Evolutionary conservation across 352 stramenopile genomes (phyloP).

Genomic region (Phytophthora rubi): DNA sequence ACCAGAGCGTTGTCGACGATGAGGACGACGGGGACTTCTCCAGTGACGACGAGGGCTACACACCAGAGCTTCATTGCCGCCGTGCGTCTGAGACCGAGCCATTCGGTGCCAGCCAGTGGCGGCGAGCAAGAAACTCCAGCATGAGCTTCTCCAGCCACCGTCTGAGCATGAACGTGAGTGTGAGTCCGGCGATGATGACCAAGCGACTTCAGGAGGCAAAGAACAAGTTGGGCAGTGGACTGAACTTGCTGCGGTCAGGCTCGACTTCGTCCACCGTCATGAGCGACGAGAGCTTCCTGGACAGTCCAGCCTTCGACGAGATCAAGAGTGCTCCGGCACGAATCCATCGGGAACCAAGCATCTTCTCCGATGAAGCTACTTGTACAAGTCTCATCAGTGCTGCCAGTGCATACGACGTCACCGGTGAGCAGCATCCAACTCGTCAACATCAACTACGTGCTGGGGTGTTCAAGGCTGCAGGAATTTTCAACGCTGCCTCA

Average conservation of each 20-base stretch:
- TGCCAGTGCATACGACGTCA: slow-evolving; percentile 11
- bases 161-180: slow-evolving; percentile 37
- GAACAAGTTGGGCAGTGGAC: slow-evolving; percentile 37
- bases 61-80: slow-evolving; percentile 30
- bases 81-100: slow-evolving; percentile 23
- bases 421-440: slow-evolving; percentile 14
- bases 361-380: slow-evolving; percentile 20
- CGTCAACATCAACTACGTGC: slow-evolving; percentile 48
- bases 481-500: slow-evolving; percentile 55
- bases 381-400: slow-evolving; percentile 21
- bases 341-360: slow-evolving; percentile 30
- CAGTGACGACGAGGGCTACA: slow-evolving; percentile 64
- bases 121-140: slow-evolving; percentile 37
- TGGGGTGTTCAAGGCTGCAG: slow-evolving; percentile 53
- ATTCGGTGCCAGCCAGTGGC: slow-evolving; percentile 28
- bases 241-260: slow-evolving; percentile 54
- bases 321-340: slow-evolving; percentile 29
- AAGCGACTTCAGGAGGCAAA: slow-evolving; percentile 42
- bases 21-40: slow-evolving; percentile 64
- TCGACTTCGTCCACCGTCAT: slow-evolving; percentile 50
- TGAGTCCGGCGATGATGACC: slow-evolving; percentile 35
- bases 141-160: slow-evolving; percentile 38
- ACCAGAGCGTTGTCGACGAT: slow-evolving; percentile 22
- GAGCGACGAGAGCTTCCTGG: slow-evolving; percentile 61
- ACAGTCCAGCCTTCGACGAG: slow-evolving; percentile 31